Base-by-base conservation (phyloP, 352 stramenopile species). In the Pilasporangium apinafurcum region DNA sequence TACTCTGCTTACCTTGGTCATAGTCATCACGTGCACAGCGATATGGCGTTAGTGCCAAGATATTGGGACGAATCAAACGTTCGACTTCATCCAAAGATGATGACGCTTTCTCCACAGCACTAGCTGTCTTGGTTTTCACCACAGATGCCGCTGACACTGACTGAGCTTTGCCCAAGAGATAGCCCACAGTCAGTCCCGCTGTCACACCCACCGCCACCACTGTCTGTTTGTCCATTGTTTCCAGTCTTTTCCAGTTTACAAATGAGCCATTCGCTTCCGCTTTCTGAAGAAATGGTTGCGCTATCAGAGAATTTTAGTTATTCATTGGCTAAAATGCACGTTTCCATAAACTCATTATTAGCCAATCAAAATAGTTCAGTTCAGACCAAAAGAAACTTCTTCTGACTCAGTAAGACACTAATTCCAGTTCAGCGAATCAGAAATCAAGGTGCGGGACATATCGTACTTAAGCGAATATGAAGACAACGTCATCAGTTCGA, bases 1-100 rank as follows among this genome's bases (percentile, higher is more conserved):
- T 27, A 4, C 10, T 12, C 8, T 6, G 37, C 29, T 10, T 56
- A 84, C 83, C 83, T 60, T 89, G 51, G 51, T 92, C 73, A 67
- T 98, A 98, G 65, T 98, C 94, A 53, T 99, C 96, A 31, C 96
- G 86, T 6, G 96, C 96, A 57, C 96, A 99, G 27, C 95, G 92
- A 63, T 99, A 99, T 4, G 96, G 95, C 39, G 90, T 93, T 34
- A 99, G 73, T 27, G 81, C 66, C 31, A 98, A 62, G 50, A 99
- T 98, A 69, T 99, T 99, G 38, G 87, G 83, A n/a, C 96, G 89
- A 37, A 97, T 97, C 39, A 98, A 77, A 8, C 70, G 56, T 53
- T 86, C 75, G 14, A 92, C 55, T 43, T 91, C 79, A 44, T 91
- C 69, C n/a, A 74, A 42, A 18, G 54, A 36, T 25, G 18, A 13